These are phyloP conservation scores for Gossypium raimondii DNA, from an alignment of 345 rosid genomes.

Conservation along the genomic window DNA sequence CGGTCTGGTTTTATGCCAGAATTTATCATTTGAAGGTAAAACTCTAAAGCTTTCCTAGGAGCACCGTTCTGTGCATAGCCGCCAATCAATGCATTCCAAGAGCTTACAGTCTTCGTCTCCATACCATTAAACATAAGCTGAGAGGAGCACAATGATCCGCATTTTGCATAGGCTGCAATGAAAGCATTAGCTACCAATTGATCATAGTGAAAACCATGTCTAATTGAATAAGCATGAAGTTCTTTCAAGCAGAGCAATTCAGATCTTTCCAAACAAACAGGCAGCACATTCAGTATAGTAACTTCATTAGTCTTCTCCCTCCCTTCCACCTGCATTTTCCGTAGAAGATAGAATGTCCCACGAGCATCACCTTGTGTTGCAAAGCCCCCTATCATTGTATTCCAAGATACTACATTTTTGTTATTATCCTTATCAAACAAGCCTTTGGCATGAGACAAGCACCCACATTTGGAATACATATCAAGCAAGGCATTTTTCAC, in stretches of 20 bases:
- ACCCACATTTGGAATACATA: slow-evolving; percentile 63
- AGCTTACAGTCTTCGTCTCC: slow-evolving; percentile 40
- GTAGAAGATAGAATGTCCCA: slow-evolving; percentile 37
- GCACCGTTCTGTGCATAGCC: slow-evolving; percentile 50
- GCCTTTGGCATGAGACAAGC: slow-evolving; percentile 35
- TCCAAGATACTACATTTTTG: slow-evolving; percentile 64
- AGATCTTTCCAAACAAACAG: slow-evolving; percentile 35
- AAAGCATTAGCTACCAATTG: slow-evolving; percentile 54
- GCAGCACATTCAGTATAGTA: slow-evolving; percentile 47
- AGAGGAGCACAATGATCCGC: slow-evolving; percentile 23
- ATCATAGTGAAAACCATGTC: slow-evolving; percentile 38
- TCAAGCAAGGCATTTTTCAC: slow-evolving; percentile 56
- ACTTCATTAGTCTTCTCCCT: slow-evolving; percentile 37
- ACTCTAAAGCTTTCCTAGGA: slow-evolving; percentile 43
- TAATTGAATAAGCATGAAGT: slow-evolving; percentile 53
- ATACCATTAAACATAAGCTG: slow-evolving; percentile 37
- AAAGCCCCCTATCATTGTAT: slow-evolving; percentile 47
- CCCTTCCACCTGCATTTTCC: slow-evolving; percentile 38
- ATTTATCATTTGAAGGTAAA: slow-evolving; percentile 35
- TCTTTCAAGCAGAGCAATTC: slow-evolving; percentile 47
- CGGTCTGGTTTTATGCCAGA: slow-evolving; percentile 43
- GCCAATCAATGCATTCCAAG: slow-evolving; percentile 69
- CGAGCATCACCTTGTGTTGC: slow-evolving; percentile 34
- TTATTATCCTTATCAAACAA: slow-evolving; percentile 36
- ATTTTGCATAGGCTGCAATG: slow-evolving; percentile 57